Conservation (phyloP, 768 basidiomycete species). For the Clathrus columnatus region DNA sequence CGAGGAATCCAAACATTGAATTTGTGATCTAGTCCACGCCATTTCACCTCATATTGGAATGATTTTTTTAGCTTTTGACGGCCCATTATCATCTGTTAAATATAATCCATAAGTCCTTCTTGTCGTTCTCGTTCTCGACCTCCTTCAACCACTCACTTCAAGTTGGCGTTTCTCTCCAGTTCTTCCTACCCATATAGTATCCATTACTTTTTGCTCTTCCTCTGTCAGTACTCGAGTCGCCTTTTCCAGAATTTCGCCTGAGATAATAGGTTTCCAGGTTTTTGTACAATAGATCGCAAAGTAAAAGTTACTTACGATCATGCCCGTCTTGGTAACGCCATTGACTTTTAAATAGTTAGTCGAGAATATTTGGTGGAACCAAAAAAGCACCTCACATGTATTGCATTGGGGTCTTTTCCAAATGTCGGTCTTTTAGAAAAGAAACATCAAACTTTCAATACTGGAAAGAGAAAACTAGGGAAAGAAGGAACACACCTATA, state of each 20-base stretch:
- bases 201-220: constrained; percentile 71
- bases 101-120: background rate
- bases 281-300: constrained; percentile 8
- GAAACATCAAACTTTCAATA: too few relatives aligned
- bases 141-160: constrained; percentile 46
- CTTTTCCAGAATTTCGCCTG: constrained; percentile 87
- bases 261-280: too few relatives aligned
- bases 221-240: constrained; percentile 82
- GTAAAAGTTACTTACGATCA: constrained; percentile 65
- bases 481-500: constrained; percentile 44
- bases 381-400: constrained; percentile 52
- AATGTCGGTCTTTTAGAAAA: constrained; percentile 60
- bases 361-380: background rate
- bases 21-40: constrained; percentile 74
- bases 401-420: constrained; percentile 92
- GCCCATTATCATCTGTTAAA: constrained; percentile 68
- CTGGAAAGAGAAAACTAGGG: background rate
- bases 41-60: constrained; percentile 88
- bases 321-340: constrained; percentile 99
- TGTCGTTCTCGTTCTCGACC: constrained; percentile 5
- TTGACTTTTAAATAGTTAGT: constrained; percentile 33
- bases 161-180: constrained; percentile 87
- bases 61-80: constrained; percentile 96
- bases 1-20: constrained; percentile 90
- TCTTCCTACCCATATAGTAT: constrained; percentile 84